Conservation (phyloP, 1,139 yeast species). For the Debaryomyces sp. region DNA sequence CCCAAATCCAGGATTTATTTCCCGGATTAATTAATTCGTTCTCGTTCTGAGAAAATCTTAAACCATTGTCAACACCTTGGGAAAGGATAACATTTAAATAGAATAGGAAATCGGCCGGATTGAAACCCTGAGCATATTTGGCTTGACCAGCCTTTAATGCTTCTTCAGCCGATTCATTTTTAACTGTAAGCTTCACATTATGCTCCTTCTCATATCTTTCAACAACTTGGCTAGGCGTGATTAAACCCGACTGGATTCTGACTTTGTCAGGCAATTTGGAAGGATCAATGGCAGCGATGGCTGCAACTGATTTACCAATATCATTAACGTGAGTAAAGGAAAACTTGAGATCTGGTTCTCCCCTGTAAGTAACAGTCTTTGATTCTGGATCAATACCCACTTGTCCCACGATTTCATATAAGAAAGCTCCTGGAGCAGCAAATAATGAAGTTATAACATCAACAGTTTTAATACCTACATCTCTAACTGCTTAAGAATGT, state of each 20-base stretch:
- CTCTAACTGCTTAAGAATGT: conserved; percentile 44
- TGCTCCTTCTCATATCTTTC: conserved; percentile 44
- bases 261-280: conserved; percentile 48
- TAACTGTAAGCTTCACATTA: conserved; percentile 35
- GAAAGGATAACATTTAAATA: conserved; percentile 35
- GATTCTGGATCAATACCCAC: conserved; percentile 40
- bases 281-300: conserved; percentile 39
- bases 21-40: conserved; percentile 59
- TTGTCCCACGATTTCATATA: conserved; percentile 35
- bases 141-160: conserved; percentile 32
- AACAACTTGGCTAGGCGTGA: conserved; percentile 42
- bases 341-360: conserved; percentile 40
- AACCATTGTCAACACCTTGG: conserved; percentile 44
- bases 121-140: conserved; percentile 32
- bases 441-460: conserved; percentile 50
- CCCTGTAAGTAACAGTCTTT: conserved; percentile 42
- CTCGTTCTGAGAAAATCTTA: conserved; percentile 35
- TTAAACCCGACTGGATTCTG: conserved; percentile 44
- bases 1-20: conserved; percentile 57
- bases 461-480: conserved; percentile 53
- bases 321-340: conserved; percentile 42
- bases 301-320: conserved; percentile 50
- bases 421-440: conserved; percentile 40
- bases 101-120: conserved; percentile 29
- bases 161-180: conserved; percentile 30